These are phyloP conservation scores for Balakata baccata DNA, from an alignment of 345 rosid genomes.

Conservation along the genomic window DNA sequence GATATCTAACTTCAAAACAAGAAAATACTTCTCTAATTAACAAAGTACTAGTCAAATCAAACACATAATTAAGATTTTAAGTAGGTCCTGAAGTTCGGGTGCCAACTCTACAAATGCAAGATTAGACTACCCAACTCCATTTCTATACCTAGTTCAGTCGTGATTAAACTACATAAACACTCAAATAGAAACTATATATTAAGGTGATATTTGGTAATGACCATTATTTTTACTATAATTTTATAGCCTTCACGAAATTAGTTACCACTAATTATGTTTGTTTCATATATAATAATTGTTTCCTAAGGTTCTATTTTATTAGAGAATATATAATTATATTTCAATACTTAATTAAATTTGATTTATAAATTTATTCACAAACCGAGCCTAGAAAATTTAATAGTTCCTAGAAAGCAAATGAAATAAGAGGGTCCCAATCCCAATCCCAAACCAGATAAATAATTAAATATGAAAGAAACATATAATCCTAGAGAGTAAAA, in stretches of 20 bases:
- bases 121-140: constrained; percentile 13
- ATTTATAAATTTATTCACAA: too few relatives aligned
- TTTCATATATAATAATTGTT: too few relatives aligned
- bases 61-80: neutral
- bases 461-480: neutral
- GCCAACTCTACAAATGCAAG: constrained; percentile 13
- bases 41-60: constrained; percentile 1
- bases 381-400: too few relatives aligned
- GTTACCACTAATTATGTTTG: neutral
- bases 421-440: too few relatives aligned
- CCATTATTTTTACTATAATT: neutral
- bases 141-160: neutral
- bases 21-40: neutral
- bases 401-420: too few relatives aligned
- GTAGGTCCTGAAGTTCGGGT: constrained; percentile 1
- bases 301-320: neutral
- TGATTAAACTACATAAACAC: neutral
- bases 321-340: neutral
- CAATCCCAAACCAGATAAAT: too few relatives aligned
- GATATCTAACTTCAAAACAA: too few relatives aligned
- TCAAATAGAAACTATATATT: neutral
- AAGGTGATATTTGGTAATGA: constrained; percentile 1
- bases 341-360: too few relatives aligned
- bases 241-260: neutral
- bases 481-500: neutral